Evolutionary conservation across 2,329 filamentous ascomycete species (phyloP).

Genomic region (Colletotrichum simmondsii): DNA sequence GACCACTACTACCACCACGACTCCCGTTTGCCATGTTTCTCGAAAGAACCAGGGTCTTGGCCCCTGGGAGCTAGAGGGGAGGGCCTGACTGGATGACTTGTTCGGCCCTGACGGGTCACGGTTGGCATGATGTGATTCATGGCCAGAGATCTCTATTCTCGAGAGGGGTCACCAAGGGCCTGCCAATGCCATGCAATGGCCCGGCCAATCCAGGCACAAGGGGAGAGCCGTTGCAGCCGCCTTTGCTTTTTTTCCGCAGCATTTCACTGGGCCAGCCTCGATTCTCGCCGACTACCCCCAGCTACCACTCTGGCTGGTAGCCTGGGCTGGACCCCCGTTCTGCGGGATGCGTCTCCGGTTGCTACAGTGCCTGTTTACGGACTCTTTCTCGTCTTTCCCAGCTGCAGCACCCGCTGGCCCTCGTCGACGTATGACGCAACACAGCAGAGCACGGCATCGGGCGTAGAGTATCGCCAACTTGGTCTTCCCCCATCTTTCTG

Average conservation of each 20-base stretch:
- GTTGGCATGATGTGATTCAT: slow-evolving; percentile 12
- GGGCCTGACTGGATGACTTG: not conserved
- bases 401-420: not conserved
- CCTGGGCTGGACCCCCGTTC: not conserved
- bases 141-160: not conserved
- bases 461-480: slow-evolving; percentile 21
- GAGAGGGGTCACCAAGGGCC: not conserved
- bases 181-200: slow-evolving; percentile 10
- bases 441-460: slow-evolving; percentile 31
- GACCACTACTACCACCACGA: not conserved
- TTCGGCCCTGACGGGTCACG: not conserved
- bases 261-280: not conserved
- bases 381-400: not conserved
- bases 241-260: not conserved
- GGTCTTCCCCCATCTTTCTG: not conserved
- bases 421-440: slow-evolving; percentile 32
- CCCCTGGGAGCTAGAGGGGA: not conserved
- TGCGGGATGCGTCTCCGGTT: not conserved
- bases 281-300: not conserved
- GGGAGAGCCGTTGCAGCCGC: slow-evolving; percentile 23
- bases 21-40: not conserved
- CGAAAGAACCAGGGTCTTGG: not conserved
- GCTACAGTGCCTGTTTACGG: not conserved
- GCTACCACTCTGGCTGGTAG: not conserved
- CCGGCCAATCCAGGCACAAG: slow-evolving; percentile 26